Percentiles rank a stretch among this genome's conserved stretches.
Evolutionary conservation across 1,284 basidiomycete genomes (phyloP).

Genomic region (Stygiomarasmius scandens): DNA sequence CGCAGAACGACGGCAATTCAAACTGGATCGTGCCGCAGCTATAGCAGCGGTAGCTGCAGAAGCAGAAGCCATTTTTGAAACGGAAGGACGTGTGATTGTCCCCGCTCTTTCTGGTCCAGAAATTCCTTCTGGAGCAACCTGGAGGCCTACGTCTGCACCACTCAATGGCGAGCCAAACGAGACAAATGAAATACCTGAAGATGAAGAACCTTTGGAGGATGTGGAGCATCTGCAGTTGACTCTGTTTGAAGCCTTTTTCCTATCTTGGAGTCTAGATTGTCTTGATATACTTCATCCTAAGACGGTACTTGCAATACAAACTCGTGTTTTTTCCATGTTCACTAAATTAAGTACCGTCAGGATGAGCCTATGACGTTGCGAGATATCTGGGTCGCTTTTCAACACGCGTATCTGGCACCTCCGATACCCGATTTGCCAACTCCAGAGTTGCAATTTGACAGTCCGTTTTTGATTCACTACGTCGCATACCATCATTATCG

Average conservation of each 20-base stretch:
- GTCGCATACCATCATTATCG: slow-evolving; percentile 94
- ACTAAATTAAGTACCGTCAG: slow-evolving; percentile 33
- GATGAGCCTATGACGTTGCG: slow-evolving; percentile 52
- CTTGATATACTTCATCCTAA: slow-evolving; percentile 71
- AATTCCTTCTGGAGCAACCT: slow-evolving; percentile 79
- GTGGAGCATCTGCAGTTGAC: slow-evolving; percentile 93
- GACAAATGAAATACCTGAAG: slow-evolving; percentile 26
- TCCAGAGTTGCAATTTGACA: slow-evolving; percentile 66
- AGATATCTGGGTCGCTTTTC: slow-evolving; percentile 65
- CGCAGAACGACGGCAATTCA: slow-evolving; percentile 87
- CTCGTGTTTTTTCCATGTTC: background rate
- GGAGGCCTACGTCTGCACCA: slow-evolving; percentile 51
- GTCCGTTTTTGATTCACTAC: slow-evolving; percentile 92
- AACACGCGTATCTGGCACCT: slow-evolving; percentile 42
- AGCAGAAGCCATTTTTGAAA: slow-evolving; percentile 72
- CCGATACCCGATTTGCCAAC: slow-evolving; percentile 29
- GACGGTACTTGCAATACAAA: slow-evolving; percentile 49
- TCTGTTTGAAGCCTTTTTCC: slow-evolving; percentile 91
- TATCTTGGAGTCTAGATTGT: slow-evolving; percentile 84
- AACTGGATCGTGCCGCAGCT: slow-evolving; percentile 84
- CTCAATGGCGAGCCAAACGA: too few species aligned
- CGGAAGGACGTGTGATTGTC: slow-evolving; percentile 61
- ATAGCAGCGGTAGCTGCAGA: slow-evolving; percentile 74
- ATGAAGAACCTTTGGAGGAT: slow-evolving; percentile 57
- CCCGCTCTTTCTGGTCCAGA: slow-evolving; percentile 56